Evolutionary conservation across 345 rosid genomes (phyloP).

Genomic region (Eucalyptus erythrocorys): DNA sequence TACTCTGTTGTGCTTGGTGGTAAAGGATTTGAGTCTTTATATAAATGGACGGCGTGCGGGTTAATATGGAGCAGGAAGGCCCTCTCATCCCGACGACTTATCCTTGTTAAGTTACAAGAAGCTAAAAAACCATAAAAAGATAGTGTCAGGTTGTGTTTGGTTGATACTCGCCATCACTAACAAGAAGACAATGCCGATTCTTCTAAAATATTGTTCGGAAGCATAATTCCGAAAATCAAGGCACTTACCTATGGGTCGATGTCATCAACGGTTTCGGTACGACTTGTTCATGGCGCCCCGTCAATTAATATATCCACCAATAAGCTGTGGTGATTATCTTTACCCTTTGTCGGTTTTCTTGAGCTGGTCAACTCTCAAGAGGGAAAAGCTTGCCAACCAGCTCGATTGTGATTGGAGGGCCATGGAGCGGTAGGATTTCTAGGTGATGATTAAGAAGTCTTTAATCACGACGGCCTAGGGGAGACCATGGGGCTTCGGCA

Average conservation of each 20-base stretch:
- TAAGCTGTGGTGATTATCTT: background rate
- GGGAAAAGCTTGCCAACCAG: background rate
- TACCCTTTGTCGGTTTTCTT: background rate
- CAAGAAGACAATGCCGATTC: background rate
- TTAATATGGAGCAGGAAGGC: background rate
- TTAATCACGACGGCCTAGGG: background rate
- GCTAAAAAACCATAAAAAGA: background rate
- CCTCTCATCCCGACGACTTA: background rate
- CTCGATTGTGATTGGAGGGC: background rate
- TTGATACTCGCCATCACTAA: background rate
- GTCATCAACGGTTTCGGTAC: background rate
- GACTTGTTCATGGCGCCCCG: background rate
- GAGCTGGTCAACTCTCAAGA: background rate
- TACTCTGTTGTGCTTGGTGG: background rate
- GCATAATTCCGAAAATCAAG: background rate
- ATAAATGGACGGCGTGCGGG: background rate
- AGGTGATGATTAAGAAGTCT: background rate
- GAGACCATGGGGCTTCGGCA: background rate
- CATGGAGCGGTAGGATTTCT: background rate
- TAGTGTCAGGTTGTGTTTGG: background rate
- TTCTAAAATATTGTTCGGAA: background rate
- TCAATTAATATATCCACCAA: background rate
- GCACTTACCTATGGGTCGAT: background rate
- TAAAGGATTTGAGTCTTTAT: background rate
- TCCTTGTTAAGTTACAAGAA: background rate